Percentiles rank a stretch among this genome's conserved stretches.
phyloP scores from a whole-genome alignment of 2,329 filamentous ascomycete genomes.

The Neofusicoccum laricinum region DNA sequence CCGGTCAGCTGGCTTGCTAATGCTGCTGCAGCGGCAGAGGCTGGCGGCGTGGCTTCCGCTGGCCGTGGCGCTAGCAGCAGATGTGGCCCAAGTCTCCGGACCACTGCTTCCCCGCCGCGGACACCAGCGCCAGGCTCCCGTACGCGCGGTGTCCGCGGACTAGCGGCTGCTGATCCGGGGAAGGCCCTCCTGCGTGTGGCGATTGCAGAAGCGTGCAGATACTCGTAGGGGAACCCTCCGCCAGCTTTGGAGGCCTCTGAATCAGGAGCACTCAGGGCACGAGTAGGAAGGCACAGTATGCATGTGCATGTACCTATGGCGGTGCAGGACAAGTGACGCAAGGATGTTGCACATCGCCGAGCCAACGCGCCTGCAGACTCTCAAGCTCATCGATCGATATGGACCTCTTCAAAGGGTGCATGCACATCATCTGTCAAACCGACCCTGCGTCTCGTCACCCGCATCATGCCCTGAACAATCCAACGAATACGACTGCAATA shows the following conservation, averaged over 20 bases:
- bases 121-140: neutral
- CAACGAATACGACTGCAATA: neutral
- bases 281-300: neutral
- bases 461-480: neutral
- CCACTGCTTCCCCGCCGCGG: neutral
- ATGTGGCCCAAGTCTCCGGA: neutral
- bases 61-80: neutral
- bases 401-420: no score
- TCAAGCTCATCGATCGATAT: neutral
- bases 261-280: neutral
- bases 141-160: neutral
- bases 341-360: neutral
- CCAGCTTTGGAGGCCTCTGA: no score
- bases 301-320: neutral
- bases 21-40: neutral
- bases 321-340: neutral
- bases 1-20: neutral
- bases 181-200: neutral
- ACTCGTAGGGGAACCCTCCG: neutral
- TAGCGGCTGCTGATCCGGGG: conserved; percentile 1
- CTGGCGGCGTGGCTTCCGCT: neutral
- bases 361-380: no score
- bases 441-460: neutral
- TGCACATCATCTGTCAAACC: neutral
- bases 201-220: neutral